These are phyloP conservation scores for Amanita brunnescens DNA, from an alignment of 768 basidiomycete genomes.

Conservation along the genomic window DNA sequence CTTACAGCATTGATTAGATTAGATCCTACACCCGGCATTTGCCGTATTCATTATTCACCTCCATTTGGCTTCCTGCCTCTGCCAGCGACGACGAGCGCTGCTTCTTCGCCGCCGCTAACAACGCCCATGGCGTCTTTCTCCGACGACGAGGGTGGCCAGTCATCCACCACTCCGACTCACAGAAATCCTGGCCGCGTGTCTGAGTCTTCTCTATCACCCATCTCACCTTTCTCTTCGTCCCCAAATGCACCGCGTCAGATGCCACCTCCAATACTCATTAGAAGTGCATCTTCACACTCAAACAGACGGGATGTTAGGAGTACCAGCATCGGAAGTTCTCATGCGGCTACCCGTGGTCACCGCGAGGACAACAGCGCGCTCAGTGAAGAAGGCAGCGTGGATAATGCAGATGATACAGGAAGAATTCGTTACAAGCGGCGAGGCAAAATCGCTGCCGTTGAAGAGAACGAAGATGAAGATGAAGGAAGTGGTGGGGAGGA, in stretches of 20 bases:
- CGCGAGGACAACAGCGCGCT: conserved; percentile 36
- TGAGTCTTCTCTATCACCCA: conserved; percentile 39
- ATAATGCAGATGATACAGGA: conserved; percentile 26
- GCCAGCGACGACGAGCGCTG: conserved; percentile 27
- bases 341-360: conserved; percentile 33
- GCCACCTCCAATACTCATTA: conserved; percentile 31
- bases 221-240: conserved; percentile 35
- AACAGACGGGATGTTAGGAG: conserved; percentile 42
- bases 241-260: conserved; percentile 41
- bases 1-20: conserved; percentile 14
- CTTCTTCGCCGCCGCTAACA: conserved; percentile 5
- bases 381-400: conserved; percentile 43
- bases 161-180: not conserved
- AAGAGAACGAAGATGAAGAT: conserved; percentile 16
- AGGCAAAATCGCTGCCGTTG: conserved; percentile 36
- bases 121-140: conserved; percentile 33
- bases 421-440: conserved; percentile 19
- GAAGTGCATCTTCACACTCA: conserved; percentile 47
- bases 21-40: conserved; percentile 18
- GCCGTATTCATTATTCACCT: conserved; percentile 16
- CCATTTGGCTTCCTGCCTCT: conserved; percentile 23
- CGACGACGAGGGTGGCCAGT: not conserved
- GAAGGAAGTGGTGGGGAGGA: conserved; percentile 21
- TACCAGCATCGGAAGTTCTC: conserved; percentile 53
- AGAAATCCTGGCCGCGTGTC: conserved; percentile 19